Percentiles rank a stretch among this genome's conserved stretches.
Conservation (phyloP, 257 asterid genomes). For the Rhazya stricta region DNA sequence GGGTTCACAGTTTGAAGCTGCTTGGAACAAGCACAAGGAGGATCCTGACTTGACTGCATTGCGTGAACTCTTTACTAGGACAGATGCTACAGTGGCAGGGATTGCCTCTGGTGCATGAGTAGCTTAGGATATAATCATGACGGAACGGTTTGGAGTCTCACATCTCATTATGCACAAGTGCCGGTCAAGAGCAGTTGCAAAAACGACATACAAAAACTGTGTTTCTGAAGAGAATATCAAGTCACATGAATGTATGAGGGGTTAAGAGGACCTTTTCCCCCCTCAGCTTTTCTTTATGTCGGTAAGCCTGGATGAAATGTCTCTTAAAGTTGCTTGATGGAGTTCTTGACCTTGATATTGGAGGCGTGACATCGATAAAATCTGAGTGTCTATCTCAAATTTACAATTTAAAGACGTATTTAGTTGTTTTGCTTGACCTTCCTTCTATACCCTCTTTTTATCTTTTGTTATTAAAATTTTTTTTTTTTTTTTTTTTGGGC, state of each 20-base stretch:
- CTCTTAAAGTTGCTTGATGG: not conserved
- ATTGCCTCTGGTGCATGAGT: constrained; percentile 12
- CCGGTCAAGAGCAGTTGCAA: not conserved
- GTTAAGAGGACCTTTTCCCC: not conserved
- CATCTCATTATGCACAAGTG: not conserved
- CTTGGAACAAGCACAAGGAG: constrained; percentile 68
- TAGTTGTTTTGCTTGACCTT: not conserved
- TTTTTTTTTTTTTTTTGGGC: not conserved
- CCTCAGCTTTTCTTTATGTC: not conserved
- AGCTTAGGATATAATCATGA: not conserved
- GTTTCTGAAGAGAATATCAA: not conserved
- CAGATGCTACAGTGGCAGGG: constrained; percentile 26
- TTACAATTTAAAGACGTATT: not conserved
- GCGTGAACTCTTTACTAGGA: constrained; percentile 24
- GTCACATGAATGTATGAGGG: not conserved
- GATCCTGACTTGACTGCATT: constrained; percentile 64
- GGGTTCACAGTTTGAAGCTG: constrained; percentile 50
- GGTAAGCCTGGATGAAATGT: not conserved
- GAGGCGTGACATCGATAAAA: not conserved
- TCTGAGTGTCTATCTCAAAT: not conserved
- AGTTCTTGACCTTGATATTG: not conserved
- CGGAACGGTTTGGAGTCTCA: not conserved
- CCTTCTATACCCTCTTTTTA: not conserved
- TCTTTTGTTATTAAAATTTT: not conserved
- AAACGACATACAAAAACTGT: not conserved